phyloP scores from a whole-genome alignment of 768 basidiomycete species.

The Glaciozyma martinii region DNA sequence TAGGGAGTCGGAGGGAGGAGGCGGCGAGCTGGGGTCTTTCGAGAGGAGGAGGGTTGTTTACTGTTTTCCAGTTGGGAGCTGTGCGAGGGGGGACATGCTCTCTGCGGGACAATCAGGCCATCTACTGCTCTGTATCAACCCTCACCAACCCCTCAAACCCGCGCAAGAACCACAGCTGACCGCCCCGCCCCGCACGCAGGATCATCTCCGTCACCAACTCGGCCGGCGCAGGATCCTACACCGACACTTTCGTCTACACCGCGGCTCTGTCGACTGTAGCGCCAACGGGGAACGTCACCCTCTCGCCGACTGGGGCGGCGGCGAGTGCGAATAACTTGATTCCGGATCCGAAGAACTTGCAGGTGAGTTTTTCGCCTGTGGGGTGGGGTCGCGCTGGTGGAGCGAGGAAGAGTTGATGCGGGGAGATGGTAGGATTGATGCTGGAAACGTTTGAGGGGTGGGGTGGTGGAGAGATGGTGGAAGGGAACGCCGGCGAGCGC shows the following conservation, averaged over 20 bases:
- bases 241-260: constrained; percentile 20
- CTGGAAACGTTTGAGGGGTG: no score
- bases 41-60: no score
- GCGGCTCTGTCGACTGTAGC: constrained; percentile 6
- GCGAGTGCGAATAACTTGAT: constrained; percentile 2
- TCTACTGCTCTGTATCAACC: no score
- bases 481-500: no score
- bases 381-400: no score
- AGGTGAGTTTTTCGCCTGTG: constrained; percentile 3
- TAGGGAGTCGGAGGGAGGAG: not conserved
- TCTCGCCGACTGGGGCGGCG: not conserved
- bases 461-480: no score
- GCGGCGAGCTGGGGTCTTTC: not conserved
- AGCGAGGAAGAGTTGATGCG: no score
- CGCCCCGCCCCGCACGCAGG: not conserved
- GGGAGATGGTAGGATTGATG: no score
- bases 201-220: constrained; percentile 11
- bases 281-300: constrained; percentile 22
- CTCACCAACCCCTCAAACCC: not conserved
- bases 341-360: constrained; percentile 12
- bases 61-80: no score
- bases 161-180: not conserved
- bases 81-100: no score
- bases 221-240: not conserved
- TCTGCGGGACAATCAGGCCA: no score